Base-by-base conservation (phyloP, 805 yeast species). In the Candida hispaniensis region DNA sequence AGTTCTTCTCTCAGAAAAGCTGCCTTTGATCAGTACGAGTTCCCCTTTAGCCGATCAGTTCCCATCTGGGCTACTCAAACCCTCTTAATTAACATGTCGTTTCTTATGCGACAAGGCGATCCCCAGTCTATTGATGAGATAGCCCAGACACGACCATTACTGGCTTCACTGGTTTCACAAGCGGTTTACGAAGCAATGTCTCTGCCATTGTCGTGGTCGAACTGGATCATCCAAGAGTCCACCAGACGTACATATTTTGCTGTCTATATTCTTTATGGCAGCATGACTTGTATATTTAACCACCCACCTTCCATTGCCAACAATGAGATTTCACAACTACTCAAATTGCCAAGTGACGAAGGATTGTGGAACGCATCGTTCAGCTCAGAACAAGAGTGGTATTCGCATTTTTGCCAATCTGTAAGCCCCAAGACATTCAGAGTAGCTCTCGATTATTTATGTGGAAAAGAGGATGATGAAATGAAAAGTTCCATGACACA, bases 51-150 rank as follows among this genome's bases (percentile, higher is more conserved):
- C 5, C 34, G 47, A 7, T 26, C 41, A 6, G 43, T 45, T 6
- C 54, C 54, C 14, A 39, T 52, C 7, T 52, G 57, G 56, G 48
- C 50, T 11, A 40, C 47, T 6, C 58, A 53, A 40, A 40, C 55
- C 6, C 39, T 48, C 32, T 23, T 48, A 4, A 39, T 53, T 25
- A 48, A 47, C 38, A 36, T 54, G 25, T 42, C 50, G 6, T 53
- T 43, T 29, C 52, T 51, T 8, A 49, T 54, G 27, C 49, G 53
- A 50, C 39, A 46, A 9, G 53, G 54, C n/a, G 57, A 52, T 24
- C 47, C 53, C 5, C 41, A 52, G 6, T 51, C 51, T 2, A 42
- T 51, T n/a, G 55, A 47, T 26, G 48, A 41, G 29, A 47, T 53
- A 4, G 43, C 48, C 33, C 38, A 51, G 3, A 47, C 48, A 16